Evolutionary conservation across 2,329 filamentous ascomycete genomes (phyloP).

Genomic region (Aspergillus glaucus): DNA sequence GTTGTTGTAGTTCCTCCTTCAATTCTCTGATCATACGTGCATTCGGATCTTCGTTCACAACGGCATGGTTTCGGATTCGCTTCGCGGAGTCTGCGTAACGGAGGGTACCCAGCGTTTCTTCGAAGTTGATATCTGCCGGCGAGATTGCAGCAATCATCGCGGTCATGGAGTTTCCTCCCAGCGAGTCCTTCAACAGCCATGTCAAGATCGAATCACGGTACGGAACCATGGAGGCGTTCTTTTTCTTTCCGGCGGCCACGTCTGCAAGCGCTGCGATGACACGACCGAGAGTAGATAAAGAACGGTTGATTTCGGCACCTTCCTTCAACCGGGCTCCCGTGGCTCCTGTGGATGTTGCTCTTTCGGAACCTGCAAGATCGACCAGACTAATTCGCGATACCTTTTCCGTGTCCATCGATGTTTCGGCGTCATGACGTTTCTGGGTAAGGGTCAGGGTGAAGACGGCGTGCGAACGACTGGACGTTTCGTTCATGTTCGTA

Average conservation of each 20-base stretch:
- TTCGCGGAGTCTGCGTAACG: constrained; percentile 97
- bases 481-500: constrained; percentile 99
- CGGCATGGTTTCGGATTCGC: constrained; percentile 98
- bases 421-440: constrained; percentile 83
- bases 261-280: constrained; percentile 96
- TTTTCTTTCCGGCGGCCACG: constrained; percentile 75
- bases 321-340: constrained; percentile 93
- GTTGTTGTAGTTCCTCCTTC: constrained; percentile 83
- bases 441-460: constrained; percentile 95
- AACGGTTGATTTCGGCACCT: constrained; percentile 97
- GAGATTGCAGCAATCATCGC: constrained; percentile 99
- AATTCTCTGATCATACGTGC: constrained; percentile 97
- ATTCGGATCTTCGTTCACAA: constrained; percentile 98
- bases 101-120: constrained; percentile 91
- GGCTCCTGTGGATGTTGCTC: constrained; percentile 93
- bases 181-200: constrained; percentile 92
- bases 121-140: constrained; percentile 97
- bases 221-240: constrained; percentile 70
- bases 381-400: constrained; percentile 97
- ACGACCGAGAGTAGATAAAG: constrained; percentile 88
- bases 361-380: constrained; percentile 93
- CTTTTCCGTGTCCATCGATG: constrained; percentile 95
- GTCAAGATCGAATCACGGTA: constrained; percentile 96
- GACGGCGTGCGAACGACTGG: constrained; percentile 94
- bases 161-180: constrained; percentile 98